Evolutionary conservation across 495 filamentous ascomycete genomes (phyloP), one percentile per base, ranked within the genome.

Genomic region (Hapsidospora chrysogenum): DNA sequence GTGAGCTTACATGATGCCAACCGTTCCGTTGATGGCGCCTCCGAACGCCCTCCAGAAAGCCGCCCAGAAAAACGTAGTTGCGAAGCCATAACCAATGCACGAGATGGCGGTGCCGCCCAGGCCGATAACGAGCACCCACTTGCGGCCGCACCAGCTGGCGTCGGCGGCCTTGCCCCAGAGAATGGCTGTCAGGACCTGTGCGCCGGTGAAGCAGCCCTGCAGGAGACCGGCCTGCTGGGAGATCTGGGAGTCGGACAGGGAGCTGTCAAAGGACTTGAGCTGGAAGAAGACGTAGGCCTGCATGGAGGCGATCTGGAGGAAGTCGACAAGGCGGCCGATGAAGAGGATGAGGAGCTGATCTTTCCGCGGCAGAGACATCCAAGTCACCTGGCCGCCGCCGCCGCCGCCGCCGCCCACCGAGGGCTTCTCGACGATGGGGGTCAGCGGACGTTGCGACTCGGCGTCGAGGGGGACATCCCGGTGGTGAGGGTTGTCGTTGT

Each of bases 101-200:
- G 37, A 43, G 52, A 37, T 40, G 58, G 60, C 43, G 1, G 80
- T 85, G 1, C 81, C 81, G 9, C 72, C 35, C 17, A 89, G 53
- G 11, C 82, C 84, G 35, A 87, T 70, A 38, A 89, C 46, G 43
- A 92, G 57, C 26, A 86, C 79, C 29, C 72, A 76, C 50, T 83
- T 85, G 17, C 84, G 67, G 10, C 84, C 84, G 29, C 72, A 68
- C 52, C 63, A 63, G 33, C 70, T 66, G 2, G 72, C 71, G 54
- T 89, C 82, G 2, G 81, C 77, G 17, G 78, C 56, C 0, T 77
- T 66, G 3, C 84, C 84, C 83, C 83, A 89, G 15, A 81, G 47
- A 51, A 92, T 81, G 17, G 79, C 80, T 2, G 83, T 87, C 20
- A 80, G 60, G 52, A 85, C 85, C 56, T 92, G 84, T 4, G 80